Percentiles rank a stretch among this genome's conserved stretches.
Conservation (phyloP, 495 filamentous ascomycete species). For the Hypoxylon cercidicola region DNA sequence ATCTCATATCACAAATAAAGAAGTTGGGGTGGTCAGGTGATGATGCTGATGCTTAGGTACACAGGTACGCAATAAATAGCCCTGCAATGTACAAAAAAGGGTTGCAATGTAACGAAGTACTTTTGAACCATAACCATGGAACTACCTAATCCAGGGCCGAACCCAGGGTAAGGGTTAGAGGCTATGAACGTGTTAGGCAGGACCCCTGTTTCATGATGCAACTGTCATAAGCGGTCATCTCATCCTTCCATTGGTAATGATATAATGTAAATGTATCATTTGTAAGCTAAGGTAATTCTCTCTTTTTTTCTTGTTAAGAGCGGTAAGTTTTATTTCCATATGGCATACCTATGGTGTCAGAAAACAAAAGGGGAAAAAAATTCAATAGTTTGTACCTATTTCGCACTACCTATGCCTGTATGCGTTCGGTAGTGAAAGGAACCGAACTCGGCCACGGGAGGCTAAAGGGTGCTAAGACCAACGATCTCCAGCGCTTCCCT, state of each 20-base stretch:
- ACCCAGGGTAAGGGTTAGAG: not conserved
- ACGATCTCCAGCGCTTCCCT: not conserved
- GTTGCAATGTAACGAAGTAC: slow-evolving; percentile 12
- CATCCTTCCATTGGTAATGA: not conserved
- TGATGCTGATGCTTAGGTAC: too few species aligned
- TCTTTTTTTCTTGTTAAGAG: too few species aligned
- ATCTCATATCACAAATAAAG: not conserved
- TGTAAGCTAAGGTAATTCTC: too few species aligned
- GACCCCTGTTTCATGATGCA: slow-evolving; percentile 8
- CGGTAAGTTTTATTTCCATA: too few species aligned
- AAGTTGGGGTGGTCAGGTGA: slow-evolving; percentile 15
- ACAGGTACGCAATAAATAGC: too few species aligned
- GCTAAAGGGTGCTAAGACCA: not conserved
- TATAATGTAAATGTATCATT: not conserved
- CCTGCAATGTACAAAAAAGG: not conserved
- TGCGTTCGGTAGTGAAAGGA: too few species aligned
- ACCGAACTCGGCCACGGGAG: too few species aligned
- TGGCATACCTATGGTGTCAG: not conserved
- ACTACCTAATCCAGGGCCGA: not conserved
- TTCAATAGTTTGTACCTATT: not conserved
- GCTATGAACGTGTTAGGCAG: not conserved
- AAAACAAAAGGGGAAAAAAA: not conserved
- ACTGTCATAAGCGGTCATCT: too few species aligned
- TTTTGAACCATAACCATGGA: not conserved
- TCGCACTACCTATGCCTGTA: too few species aligned